Base-by-base conservation (phyloP, 2,329 filamentous ascomycete genomes). In the Akanthomyces uredinophilus region DNA sequence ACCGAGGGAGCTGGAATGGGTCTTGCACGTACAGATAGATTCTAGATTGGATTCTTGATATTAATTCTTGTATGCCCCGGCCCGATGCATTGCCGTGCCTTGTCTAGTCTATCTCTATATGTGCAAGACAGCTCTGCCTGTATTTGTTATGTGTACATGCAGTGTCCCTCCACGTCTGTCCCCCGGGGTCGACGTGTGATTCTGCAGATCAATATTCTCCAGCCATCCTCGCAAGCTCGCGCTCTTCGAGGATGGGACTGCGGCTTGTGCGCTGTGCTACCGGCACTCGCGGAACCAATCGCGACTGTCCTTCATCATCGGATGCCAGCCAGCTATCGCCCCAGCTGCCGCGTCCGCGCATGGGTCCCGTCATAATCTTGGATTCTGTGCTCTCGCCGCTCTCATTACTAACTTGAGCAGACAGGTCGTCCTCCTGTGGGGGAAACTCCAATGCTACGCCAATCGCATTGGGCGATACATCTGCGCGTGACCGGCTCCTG, bases 281-380 rank as follows among this genome's bases (percentile, higher is more conserved):
- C n/a, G 29, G 52, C 16, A 37, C 22, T 16, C 16, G 35, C 1
- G 57, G 62, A 16, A 27, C 62, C 65, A 24, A 32, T 44, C 16
- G 59, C 53, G 11, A 37, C 46, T 2, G 59, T 65, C 55, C 69
- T 66, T 70, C 72, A 74, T 56, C 71, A 7, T 24, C 24, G 5
- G 47, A 44, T 4, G 16, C 7, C 18, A 20, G 27, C 49, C 73
- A 74, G 57, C 74, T 74, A 35, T 70, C 70, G 6, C 70, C 65
- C 18, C 60, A 63, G 13, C 55, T 60, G 20, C 56, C 60, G 18
- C 61, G 52, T 29, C 56, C 60, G 18, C 61, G 52, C 39, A 52
- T 61, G 47, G 46, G 66, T 63, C 20, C 49, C 39, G 57, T 52
- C 47, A 53, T 60, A 10, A 60, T 53, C 43, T 54, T 61, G 11